Percentiles rank a stretch among this genome's conserved stretches.
phyloP scores from a whole-genome alignment of 2,329 filamentous ascomycete genomes.

The Monosporascus sp. region DNA sequence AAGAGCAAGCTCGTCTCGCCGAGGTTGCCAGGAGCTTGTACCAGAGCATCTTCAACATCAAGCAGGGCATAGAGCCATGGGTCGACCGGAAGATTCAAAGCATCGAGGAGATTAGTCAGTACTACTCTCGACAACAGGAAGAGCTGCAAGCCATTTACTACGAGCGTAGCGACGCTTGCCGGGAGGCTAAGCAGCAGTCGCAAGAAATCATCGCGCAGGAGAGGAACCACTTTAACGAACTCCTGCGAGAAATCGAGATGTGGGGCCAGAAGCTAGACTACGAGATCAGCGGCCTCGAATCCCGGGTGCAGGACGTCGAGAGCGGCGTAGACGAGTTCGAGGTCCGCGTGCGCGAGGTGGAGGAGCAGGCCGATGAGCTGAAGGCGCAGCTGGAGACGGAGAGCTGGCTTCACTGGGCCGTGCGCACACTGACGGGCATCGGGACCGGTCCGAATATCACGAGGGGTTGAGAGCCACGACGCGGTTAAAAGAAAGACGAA shows the following conservation, averaged over 20 bases:
- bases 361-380: constrained; percentile 57
- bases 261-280: constrained; percentile 85
- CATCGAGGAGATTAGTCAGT: constrained; percentile 55
- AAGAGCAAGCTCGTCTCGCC: constrained; percentile 25
- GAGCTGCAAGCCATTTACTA: constrained; percentile 64
- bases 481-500: no score
- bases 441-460: constrained; percentile 56
- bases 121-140: constrained; percentile 58
- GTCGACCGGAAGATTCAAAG: constrained; percentile 50
- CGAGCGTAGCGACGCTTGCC: constrained; percentile 64
- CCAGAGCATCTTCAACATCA: constrained; percentile 45
- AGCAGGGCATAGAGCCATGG: constrained; percentile 54
- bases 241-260: constrained; percentile 72
- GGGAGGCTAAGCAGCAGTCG: constrained; percentile 60
- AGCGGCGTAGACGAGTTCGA: constrained; percentile 77
- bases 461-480: constrained; percentile 18
- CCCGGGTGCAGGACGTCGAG: constrained; percentile 82
- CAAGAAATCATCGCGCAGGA: constrained; percentile 67
- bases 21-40: constrained; percentile 55
- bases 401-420: constrained; percentile 60
- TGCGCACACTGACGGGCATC: constrained; percentile 55
- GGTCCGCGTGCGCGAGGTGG: constrained; percentile 67
- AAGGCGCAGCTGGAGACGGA: constrained; percentile 59
- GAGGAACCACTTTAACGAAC: constrained; percentile 62
- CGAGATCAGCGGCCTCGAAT: constrained; percentile 74